Conservation (phyloP, 2,329 filamentous ascomycete genomes). For the Coniochaeta ligniaria region DNA sequence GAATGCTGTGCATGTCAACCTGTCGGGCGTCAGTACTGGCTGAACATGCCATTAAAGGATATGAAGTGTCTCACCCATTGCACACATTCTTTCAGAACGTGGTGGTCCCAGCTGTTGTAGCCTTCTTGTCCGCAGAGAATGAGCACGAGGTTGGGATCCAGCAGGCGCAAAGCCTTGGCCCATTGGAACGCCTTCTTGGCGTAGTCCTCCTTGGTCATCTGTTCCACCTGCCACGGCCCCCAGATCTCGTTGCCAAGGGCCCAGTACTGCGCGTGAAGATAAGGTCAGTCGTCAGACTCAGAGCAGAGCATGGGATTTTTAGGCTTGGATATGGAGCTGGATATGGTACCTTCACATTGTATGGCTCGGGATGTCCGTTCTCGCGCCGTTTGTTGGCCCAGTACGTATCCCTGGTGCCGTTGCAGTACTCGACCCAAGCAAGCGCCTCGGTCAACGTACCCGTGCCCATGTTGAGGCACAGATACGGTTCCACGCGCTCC, state of each 20-base stretch:
- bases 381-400: constrained; percentile 74
- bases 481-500: constrained; percentile 65
- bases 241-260: constrained; percentile 71
- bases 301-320: neutral
- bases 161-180: constrained; percentile 65
- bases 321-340: neutral
- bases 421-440: constrained; percentile 83
- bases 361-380: constrained; percentile 70
- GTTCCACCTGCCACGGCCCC: constrained; percentile 60
- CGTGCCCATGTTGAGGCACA: constrained; percentile 76
- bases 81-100: constrained; percentile 64
- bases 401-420: constrained; percentile 67
- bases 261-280: constrained; percentile 57
- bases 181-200: constrained; percentile 62
- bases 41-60: neutral
- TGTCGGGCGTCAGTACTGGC: constrained; percentile 3
- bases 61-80: constrained; percentile 32
- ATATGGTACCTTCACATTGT: constrained; percentile 52
- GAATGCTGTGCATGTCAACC: constrained; percentile 74
- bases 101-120: constrained; percentile 62
- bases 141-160: constrained; percentile 62
- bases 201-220: constrained; percentile 64
- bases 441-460: constrained; percentile 53
- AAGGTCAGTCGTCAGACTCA: neutral
- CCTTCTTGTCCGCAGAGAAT: constrained; percentile 70